A percentile compares a stretch with the other conserved stretches of the same genome.
These are phyloP conservation scores for Colletotrichum acutatum DNA, from an alignment of 2,329 filamentous ascomycete species.

Conservation along the genomic window DNA sequence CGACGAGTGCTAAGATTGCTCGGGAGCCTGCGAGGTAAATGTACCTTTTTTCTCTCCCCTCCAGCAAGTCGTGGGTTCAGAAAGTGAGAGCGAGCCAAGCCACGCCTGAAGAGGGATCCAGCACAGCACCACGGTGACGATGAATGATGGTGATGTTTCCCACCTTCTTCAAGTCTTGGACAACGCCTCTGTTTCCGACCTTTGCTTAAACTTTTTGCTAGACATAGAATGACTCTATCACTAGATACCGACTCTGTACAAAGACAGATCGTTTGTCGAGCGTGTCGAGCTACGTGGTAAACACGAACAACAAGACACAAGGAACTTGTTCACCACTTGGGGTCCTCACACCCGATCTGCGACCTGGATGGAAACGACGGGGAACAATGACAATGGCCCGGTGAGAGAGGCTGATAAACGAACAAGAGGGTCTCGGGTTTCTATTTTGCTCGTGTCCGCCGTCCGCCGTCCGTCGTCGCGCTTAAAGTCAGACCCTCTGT, in stretches of 20 bases:
- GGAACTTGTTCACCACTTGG: background rate
- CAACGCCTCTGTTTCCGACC: background rate
- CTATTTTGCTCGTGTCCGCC: conserved; percentile 10
- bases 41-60: background rate
- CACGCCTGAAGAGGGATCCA: conserved; percentile 6
- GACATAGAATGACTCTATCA: background rate
- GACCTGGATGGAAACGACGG: background rate
- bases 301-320: background rate
- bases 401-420: background rate
- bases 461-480: conserved; percentile 3
- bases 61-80: background rate
- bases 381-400: background rate
- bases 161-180: background rate
- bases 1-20: conserved; percentile 6
- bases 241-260: background rate
- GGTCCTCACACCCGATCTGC: background rate
- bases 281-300: background rate
- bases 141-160: background rate
- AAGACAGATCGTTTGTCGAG: background rate
- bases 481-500: conserved; percentile 18
- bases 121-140: background rate
- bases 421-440: conserved; percentile 1
- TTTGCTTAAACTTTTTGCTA: background rate
- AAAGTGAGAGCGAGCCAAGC: background rate
- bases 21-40: background rate